Evolutionary conservation across 495 filamentous ascomycete genomes (phyloP).

Genomic region (Amniculicola lignicola): DNA sequence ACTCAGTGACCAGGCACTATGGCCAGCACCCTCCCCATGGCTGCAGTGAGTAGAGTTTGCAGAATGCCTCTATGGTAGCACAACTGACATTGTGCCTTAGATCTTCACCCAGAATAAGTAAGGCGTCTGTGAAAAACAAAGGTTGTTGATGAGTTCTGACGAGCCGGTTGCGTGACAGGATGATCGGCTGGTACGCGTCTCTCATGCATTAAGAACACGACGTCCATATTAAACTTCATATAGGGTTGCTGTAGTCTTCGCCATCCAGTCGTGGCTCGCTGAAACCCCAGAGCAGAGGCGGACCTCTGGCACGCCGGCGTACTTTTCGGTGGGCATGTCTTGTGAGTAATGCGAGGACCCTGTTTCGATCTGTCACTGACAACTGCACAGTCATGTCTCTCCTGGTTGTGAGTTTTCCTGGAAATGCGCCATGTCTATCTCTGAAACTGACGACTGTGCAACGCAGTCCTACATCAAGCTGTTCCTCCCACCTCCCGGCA

Average conservation of each 20-base stretch:
- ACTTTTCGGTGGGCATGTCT: conserved; percentile 82
- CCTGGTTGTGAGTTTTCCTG: conserved; percentile 54
- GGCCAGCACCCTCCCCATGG: conserved; percentile 86
- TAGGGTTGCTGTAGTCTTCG: conserved; percentile 81
- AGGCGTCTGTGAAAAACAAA: conserved; percentile 36
- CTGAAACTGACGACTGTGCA: background rate
- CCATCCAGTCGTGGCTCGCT: conserved; percentile 79
- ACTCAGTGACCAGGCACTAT: conserved; percentile 60
- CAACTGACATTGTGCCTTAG: conserved; percentile 41
- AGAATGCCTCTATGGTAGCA: background rate
- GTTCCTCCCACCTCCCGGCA: conserved; percentile 62
- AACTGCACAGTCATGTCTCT: conserved; percentile 68
- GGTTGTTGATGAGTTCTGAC: no score
- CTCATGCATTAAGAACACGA: no score
- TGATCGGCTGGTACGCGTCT: conserved; percentile 71
- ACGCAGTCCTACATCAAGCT: conserved; percentile 74
- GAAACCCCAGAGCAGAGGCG: conserved; percentile 75
- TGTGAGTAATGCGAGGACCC: conserved; percentile 51
- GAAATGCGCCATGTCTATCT: background rate
- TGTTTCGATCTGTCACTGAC: conserved; percentile 29
- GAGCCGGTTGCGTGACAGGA: conserved; percentile 41
- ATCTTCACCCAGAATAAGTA: conserved; percentile 90
- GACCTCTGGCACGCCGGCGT: conserved; percentile 67
- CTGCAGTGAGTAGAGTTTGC: conserved; percentile 58
- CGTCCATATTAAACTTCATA: conserved; percentile 8